Evolutionary conservation across 345 rosid species (phyloP).

Genomic region (Xanthoceras sorbifolium): DNA sequence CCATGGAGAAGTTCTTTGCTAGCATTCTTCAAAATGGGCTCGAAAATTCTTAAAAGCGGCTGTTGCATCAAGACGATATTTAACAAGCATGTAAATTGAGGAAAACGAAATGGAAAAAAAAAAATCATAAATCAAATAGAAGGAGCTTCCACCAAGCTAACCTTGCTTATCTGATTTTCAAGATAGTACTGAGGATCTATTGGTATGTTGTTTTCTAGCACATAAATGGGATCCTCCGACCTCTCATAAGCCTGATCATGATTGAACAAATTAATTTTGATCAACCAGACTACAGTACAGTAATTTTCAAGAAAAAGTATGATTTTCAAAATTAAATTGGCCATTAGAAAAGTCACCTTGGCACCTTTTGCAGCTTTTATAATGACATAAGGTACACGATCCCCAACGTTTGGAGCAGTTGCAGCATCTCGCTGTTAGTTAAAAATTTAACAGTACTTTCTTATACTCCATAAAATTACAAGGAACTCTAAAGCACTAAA

Average conservation of each 20-base stretch:
- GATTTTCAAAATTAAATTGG: not conserved
- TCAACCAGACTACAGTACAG: not conserved
- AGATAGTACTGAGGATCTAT: conserved; percentile 93
- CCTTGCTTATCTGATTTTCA: conserved; percentile 97
- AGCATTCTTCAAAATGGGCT: conserved; percentile 96
- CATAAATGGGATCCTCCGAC: conserved; percentile 97
- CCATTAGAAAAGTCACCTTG: conserved; percentile 53
- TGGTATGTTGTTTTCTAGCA: conserved; percentile 87
- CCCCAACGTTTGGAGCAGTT: conserved; percentile 98
- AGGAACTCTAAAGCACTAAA: not conserved
- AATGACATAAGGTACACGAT: conserved; percentile 94
- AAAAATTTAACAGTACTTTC: conserved; percentile 23
- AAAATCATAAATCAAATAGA: not conserved
- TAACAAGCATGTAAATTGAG: conserved; percentile 6
- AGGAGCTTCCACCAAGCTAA: conserved; percentile 29
- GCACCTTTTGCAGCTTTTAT: conserved; percentile 96
- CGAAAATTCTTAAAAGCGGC: conserved; percentile 95
- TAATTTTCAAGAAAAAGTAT: not conserved
- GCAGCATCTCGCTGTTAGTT: conserved; percentile 89
- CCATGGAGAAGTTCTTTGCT: conserved; percentile 91
- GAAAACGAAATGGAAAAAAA: not conserved
- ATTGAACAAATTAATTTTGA: conserved; percentile 10
- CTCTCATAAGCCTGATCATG: conserved; percentile 79
- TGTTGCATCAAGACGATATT: conserved; percentile 37
- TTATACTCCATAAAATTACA: conserved; percentile 10